These are phyloP conservation scores for Lachancea sp. DNA, from an alignment of 805 yeast genomes.

Conservation along the genomic window DNA sequence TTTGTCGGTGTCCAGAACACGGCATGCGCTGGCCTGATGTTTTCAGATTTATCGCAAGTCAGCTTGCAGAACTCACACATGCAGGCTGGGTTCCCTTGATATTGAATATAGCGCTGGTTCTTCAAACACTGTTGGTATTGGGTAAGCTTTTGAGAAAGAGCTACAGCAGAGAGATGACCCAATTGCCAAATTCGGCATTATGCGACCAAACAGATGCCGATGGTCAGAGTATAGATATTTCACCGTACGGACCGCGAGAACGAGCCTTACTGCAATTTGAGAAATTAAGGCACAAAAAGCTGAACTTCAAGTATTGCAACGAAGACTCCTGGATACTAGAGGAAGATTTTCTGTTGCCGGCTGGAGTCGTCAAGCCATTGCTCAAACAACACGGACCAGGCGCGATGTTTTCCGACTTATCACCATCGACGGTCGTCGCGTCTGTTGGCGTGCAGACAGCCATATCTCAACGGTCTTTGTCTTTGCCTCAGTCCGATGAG, in stretches of 20 bases:
- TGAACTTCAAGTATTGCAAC: slow-evolving; percentile 7
- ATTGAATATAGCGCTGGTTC: background rate
- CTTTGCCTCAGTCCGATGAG: background rate
- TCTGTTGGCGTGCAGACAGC: background rate
- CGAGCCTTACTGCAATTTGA: slow-evolving; percentile 24
- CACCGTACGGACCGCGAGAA: slow-evolving; percentile 11
- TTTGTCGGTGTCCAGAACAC: slow-evolving; percentile 4
- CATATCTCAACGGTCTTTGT: background rate
- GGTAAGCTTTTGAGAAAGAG: background rate
- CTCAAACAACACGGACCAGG: background rate
- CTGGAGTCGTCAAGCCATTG: background rate
- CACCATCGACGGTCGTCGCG: background rate
- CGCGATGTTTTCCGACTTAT: background rate
- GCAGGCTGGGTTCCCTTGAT: slow-evolving; percentile 1
- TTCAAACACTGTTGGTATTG: background rate
- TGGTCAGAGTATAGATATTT: background rate
- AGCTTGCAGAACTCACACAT: background rate
- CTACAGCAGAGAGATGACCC: background rate
- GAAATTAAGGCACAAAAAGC: slow-evolving; percentile 16
- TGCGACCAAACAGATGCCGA: background rate
- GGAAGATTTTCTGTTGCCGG: background rate
- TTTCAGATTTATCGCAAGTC: background rate
- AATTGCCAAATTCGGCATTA: background rate
- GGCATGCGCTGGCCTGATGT: slow-evolving; percentile 5
- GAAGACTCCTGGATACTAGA: background rate